Evolutionary conservation across 257 asterid genomes (phyloP).

Genomic region (Forsythia viridissima): DNA sequence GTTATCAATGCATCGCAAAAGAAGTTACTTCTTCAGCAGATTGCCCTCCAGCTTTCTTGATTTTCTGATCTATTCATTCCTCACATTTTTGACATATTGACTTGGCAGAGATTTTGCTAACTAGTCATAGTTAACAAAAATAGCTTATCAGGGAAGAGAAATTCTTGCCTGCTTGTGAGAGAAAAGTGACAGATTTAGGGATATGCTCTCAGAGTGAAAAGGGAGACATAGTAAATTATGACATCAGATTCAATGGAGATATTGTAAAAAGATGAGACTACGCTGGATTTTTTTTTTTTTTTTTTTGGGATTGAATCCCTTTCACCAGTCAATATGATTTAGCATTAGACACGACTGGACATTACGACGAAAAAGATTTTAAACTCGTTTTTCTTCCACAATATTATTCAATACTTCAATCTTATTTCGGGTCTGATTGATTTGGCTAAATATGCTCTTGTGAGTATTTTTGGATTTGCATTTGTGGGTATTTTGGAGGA

Average conservation of each 20-base stretch:
- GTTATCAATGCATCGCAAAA: conserved; percentile 74
- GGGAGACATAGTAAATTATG: neutral
- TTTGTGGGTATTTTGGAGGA: no score
- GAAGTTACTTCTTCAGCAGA: conserved; percentile 73
- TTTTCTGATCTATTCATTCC: neutral
- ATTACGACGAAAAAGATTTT: no score
- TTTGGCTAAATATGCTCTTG: no score
- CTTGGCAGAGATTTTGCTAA: conserved; percentile 1
- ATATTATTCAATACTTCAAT: no score
- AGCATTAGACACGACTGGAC: no score
- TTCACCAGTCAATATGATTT: no score
- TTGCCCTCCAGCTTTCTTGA: conserved; percentile 79
- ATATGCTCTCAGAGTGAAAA: neutral
- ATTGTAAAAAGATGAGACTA: neutral
- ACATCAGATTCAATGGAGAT: neutral
- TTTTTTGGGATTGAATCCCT: neutral
- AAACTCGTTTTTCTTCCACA: no score
- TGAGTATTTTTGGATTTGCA: no score
- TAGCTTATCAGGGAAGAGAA: neutral
- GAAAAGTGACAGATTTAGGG: neutral
- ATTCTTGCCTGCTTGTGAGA: neutral
- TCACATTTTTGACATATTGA: conserved; percentile 4
- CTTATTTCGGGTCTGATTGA: no score
- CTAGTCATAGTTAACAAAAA: neutral
- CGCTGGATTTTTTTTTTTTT: neutral